Evolutionary conservation across 345 rosid genomes (phyloP), one percentile per base, ranked within the genome.

Genomic region (Acer saccharum): DNA sequence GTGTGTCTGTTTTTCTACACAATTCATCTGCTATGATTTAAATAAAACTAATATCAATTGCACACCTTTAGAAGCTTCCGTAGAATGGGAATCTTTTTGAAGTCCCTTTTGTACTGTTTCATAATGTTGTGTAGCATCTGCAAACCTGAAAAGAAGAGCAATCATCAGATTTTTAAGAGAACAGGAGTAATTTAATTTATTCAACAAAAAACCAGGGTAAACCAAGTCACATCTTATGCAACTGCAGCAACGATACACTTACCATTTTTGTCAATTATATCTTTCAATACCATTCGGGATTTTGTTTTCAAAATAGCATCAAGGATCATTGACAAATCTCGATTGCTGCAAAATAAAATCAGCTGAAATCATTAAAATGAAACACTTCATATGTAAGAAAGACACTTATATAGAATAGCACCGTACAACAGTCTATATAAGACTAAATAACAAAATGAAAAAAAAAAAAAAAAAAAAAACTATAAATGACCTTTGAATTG

Each of bases 321-420:
- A 69, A 96, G 98, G 77, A 96, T 92, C 98, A 96, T 96, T 65
- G 99, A 96, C 77, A 96, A 96, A 81, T 96, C 99, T 77, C 97
- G 95, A 85, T 91, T 96, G 87, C 99, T 96, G 94, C 87, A 81
- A 82, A 25, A 85, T 25, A 78, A 60, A 77, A 78, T 73, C 78
- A 81, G 72, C 61, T 11, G 84, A 39, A 73, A 73, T 58, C 68
- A 81, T 70, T 41, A 64, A 83, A 72, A 60, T 52, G 20, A 80
- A 71, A 55, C 20, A 66, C 55, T 67, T 52, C 17, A 48, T 14
- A 64, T 32, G 73, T 70, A 71, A 57, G 23, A 43, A 43, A 41
- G 10, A 25, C 23, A 18, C 54, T 14, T 44, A 21, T 16, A 6
- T 8, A 41, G 43, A 69, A 72, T 52, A 46, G 9, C 41, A 78